Base-by-base conservation (phyloP, 2,329 filamentous ascomycete species). In the Leptodontidium sp. region DNA sequence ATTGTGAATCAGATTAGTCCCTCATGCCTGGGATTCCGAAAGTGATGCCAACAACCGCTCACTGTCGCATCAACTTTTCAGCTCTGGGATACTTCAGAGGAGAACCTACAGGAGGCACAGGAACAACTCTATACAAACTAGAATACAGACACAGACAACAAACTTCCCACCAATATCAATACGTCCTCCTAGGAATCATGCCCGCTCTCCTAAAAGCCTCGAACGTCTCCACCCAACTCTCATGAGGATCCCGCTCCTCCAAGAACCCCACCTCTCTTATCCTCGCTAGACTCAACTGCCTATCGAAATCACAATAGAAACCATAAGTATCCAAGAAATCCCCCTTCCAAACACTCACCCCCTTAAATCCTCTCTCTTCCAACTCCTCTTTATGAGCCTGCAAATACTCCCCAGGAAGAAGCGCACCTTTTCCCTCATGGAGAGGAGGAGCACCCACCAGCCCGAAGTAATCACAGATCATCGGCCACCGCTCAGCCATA, bases 261-360 rank as follows among this genome's bases (percentile, higher is more conserved):
- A 14, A 14, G 26, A 53, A 53, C 24, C 50, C 50, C 2, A 29
- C 50, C 21, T 32, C 50, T 9, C 50, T 53, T 29, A 32, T 32
- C 26, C 9, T 53, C 24, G 14, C 24, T 21, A 53, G 24, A 11
- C 21, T 29, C 50, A 53, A 32, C 50, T 53, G 50, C 50, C 50
- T 53, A 53, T 53, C 50, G 26, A 53, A 53, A 32, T 53, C 24
- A 53, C 50, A 53, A 32, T 53, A 53, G 14, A 53, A 53, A 21
- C 50, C 50, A 53, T 53, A 53, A 9, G 50, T 53, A 53, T 53
- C 50, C 8, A 53, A 15, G 26, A 53, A 53, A 32, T 53, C 50
- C 5, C 50, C 50, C 21, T 53, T 53, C 50, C 50, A 53, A 26
- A 53, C 50, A 53, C 26, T 21, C 21, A 53, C 50, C 3, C 50